These are phyloP conservation scores for Chenopodium suecicum DNA, from an alignment of 148 eudicot species.

Conservation along the genomic window DNA sequence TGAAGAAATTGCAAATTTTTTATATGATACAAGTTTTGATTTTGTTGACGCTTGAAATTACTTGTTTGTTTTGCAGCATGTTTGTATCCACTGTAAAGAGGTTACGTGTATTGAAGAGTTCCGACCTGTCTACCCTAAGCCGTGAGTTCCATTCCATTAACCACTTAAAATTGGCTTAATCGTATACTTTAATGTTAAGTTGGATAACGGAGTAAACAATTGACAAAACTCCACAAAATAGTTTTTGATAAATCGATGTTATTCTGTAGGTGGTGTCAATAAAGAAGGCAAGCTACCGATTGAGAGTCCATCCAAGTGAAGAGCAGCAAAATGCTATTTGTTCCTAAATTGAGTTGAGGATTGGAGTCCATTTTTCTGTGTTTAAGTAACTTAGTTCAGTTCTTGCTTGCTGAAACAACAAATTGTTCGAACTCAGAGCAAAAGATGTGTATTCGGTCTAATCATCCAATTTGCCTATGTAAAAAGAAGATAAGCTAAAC, in stretches of 20 bases:
- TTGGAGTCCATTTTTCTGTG: slow-evolving; percentile 9
- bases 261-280: slow-evolving; percentile 25
- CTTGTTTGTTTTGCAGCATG: slow-evolving; percentile 58
- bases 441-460: slow-evolving; percentile 28
- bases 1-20: slow-evolving; percentile 19
- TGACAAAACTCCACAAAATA: too few relatives aligned
- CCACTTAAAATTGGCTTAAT: not conserved
- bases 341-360: slow-evolving; percentile 7
- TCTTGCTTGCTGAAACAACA: slow-evolving; percentile 18
- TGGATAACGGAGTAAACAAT: not conserved
- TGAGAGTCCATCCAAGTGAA: slow-evolving; percentile 27
- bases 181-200: not conserved
- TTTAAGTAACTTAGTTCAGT: slow-evolving; percentile 16
- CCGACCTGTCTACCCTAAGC: slow-evolving; percentile 57
- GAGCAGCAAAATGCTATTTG: not conserved
- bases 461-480: slow-evolving; percentile 22
- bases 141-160: slow-evolving; percentile 43
- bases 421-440: slow-evolving; percentile 16
- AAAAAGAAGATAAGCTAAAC: slow-evolving; percentile 23
- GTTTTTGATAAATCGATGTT: not conserved
- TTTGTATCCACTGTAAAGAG: slow-evolving; percentile 88
- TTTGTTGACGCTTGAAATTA: not conserved
- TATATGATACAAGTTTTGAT: not conserved
- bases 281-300: slow-evolving; percentile 28
- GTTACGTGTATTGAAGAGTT: slow-evolving; percentile 81